A percentile compares a stretch with the other conserved stretches of the same genome.
These are phyloP conservation scores for Aquilaria malaccensis DNA, from an alignment of 345 rosid genomes.

Conservation along the genomic window DNA sequence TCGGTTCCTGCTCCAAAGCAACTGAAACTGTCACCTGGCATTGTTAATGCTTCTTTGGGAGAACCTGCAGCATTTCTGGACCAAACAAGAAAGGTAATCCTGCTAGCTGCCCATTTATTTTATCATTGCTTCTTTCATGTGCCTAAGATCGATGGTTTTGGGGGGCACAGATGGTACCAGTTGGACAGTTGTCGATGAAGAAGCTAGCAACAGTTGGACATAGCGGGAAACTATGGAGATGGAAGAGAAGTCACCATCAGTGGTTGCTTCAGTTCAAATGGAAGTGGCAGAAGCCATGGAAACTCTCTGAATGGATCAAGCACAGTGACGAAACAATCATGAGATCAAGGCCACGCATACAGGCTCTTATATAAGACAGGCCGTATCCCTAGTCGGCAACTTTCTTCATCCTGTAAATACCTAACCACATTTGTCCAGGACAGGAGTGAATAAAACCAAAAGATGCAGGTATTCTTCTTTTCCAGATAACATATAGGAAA, in stretches of 20 bases:
- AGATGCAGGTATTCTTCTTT: too few relatives aligned
- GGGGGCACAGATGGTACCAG: conserved; percentile 68
- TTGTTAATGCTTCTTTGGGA: conserved; percentile 58
- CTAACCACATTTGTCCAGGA: too few relatives aligned
- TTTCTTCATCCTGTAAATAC: too few relatives aligned
- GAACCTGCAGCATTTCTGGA: conserved; percentile 59
- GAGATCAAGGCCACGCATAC: conserved; percentile 60
- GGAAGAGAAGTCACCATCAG: conserved; percentile 99
- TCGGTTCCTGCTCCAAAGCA: conserved; percentile 91
- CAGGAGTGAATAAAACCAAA: too few relatives aligned
- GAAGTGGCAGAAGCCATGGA: conserved; percentile 99
- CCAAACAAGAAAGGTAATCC: conserved; percentile 50
- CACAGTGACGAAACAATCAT: conserved; percentile 78
- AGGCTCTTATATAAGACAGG: conserved; percentile 17
- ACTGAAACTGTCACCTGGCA: conserved; percentile 79
- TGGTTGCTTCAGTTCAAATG: conserved; percentile 97
- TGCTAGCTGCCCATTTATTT: conserved; percentile 5
- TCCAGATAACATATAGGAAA: too few relatives aligned
- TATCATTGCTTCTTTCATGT: conserved; percentile 5
- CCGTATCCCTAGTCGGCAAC: too few relatives aligned
- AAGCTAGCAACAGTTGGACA: conserved; percentile 62
- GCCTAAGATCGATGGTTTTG: not conserved
- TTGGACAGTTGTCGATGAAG: conserved; percentile 69
- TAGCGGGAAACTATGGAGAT: conserved; percentile 84
- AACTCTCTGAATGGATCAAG: conserved; percentile 90